phyloP scores from a whole-genome alignment of 345 rosid species.

The Linum lewisii region DNA sequence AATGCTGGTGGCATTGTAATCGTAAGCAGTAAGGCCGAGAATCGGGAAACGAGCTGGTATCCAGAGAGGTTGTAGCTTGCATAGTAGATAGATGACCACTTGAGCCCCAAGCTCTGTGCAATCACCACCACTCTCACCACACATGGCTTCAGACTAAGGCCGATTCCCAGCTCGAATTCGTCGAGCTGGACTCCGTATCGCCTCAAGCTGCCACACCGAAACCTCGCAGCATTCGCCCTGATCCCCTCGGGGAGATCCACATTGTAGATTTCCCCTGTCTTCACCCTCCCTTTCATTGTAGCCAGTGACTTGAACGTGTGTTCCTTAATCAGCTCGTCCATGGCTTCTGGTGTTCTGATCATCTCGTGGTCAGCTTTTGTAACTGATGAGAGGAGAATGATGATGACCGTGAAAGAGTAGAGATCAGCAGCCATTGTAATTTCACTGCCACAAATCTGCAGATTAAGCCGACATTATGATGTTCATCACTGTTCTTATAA shows the following conservation, averaged over 20 bases:
- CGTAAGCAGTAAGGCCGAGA: constrained; percentile 73
- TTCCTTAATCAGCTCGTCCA: constrained; percentile 71
- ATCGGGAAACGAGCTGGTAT: constrained; percentile 64
- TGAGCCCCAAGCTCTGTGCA: constrained; percentile 51
- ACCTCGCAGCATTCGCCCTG: constrained; percentile 46
- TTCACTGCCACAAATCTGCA: neutral
- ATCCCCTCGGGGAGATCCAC: constrained; percentile 61
- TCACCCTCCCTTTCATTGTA: constrained; percentile 18
- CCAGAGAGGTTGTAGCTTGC: constrained; percentile 70
- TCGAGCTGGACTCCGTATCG: constrained; percentile 68
- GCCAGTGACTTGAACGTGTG: constrained; percentile 53
- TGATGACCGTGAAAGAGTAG: neutral
- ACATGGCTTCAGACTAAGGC: constrained; percentile 64
- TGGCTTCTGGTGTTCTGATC: neutral
- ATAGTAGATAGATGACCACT: constrained; percentile 70
- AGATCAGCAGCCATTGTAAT: neutral
- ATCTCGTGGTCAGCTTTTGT: neutral
- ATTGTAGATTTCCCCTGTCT: constrained; percentile 47
- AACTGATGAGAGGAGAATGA: neutral
- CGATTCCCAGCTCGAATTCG: constrained; percentile 58
- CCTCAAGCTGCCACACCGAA: constrained; percentile 82
- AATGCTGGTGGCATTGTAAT: constrained; percentile 9
- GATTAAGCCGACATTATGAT: neutral
- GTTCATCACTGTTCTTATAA: neutral
- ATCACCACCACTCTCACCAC: constrained; percentile 72